phyloP scores from a whole-genome alignment of 2,329 filamentous ascomycete species.

The Alternaria postmessia region DNA sequence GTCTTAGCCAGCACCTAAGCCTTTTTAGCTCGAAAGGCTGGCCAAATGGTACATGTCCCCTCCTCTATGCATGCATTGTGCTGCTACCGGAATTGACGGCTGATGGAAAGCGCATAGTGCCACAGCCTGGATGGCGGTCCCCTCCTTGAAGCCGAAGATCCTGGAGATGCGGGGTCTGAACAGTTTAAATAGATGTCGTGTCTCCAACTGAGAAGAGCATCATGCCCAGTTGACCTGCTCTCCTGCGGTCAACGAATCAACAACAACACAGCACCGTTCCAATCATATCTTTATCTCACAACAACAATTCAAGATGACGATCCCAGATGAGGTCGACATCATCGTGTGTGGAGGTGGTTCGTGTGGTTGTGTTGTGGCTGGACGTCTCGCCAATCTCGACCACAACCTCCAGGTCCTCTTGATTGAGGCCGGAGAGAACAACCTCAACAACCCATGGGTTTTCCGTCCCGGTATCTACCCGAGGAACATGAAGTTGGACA shows the following conservation, averaged over 20 bases:
- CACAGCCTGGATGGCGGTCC: constrained; percentile 31
- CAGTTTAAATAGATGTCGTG: constrained; percentile 37
- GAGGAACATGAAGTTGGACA: constrained; percentile 81
- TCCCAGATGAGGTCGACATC: constrained; percentile 82
- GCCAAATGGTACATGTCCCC: constrained; percentile 32
- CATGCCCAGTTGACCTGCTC: constrained; percentile 42
- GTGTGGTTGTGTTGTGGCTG: constrained; percentile 62
- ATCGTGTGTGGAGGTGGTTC: constrained; percentile 80
- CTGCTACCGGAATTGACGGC: constrained; percentile 22
- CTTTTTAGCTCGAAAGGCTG: constrained; percentile 17
- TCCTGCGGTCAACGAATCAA: constrained; percentile 33
- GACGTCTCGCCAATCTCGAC: constrained; percentile 75
- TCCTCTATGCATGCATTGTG: constrained; percentile 34
- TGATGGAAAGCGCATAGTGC: constrained; percentile 23
- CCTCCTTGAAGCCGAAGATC: constrained; percentile 33
- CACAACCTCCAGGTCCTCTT: constrained; percentile 75
- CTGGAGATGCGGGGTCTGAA: constrained; percentile 42
- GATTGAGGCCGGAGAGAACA: constrained; percentile 76
- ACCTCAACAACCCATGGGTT: constrained; percentile 80
- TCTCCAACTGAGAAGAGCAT: constrained; percentile 18
- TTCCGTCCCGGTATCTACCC: constrained; percentile 79
- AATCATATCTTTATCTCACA: constrained; percentile 7
- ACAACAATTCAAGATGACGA: constrained; percentile 57
- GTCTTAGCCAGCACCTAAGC: constrained; percentile 18
- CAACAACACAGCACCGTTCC: constrained; percentile 3